These are phyloP conservation scores for Primulina eburnea DNA, from an alignment of 257 asterid species.

Conservation along the genomic window DNA sequence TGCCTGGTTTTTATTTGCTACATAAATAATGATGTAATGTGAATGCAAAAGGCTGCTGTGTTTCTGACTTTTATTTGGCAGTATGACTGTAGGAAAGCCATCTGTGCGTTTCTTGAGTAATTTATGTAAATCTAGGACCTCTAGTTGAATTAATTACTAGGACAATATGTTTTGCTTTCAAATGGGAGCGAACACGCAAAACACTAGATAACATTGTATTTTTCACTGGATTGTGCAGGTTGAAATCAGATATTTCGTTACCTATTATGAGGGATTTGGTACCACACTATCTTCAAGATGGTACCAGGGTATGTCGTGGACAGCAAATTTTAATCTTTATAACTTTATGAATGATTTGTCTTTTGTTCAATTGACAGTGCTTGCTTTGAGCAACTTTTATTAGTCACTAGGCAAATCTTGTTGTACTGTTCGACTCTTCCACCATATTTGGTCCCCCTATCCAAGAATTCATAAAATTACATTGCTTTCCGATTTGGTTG, in stretches of 20 bases:
- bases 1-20: background rate
- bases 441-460: background rate
- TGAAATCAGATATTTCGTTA: constrained; percentile 80
- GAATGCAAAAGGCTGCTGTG: background rate
- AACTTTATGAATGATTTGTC: constrained; percentile 15
- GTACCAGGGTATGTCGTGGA: constrained; percentile 62
- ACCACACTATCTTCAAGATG: constrained; percentile 93
- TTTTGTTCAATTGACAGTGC: constrained; percentile 4
- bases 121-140: background rate
- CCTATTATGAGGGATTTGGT: constrained; percentile 88
- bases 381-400: constrained; percentile 15
- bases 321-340: constrained; percentile 29
- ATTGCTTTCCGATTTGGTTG: constrained; percentile 13
- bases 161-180: background rate
- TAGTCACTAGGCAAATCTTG: constrained; percentile 1
- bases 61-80: background rate
- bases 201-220: constrained; percentile 16
- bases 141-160: background rate
- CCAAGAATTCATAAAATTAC: background rate
- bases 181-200: constrained; percentile 7
- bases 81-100: background rate
- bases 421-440: constrained; percentile 9
- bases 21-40: background rate
- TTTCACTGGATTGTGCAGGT: constrained; percentile 52
- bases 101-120: background rate